Base-by-base conservation (phyloP, 495 filamentous ascomycete genomes). In the Hypoxylon cercidicola region DNA sequence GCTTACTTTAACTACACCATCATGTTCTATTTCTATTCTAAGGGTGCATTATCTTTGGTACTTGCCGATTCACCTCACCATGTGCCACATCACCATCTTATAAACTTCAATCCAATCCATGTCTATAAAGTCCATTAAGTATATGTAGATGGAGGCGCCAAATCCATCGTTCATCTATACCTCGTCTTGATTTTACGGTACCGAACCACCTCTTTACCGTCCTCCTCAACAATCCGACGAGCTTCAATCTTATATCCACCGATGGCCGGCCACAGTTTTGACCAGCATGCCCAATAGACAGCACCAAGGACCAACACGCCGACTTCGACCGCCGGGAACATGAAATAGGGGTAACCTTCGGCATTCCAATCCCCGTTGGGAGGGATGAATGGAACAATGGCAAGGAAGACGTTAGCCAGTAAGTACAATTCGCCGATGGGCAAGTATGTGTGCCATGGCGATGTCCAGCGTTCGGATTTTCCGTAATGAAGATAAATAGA, bases 231-330 rank as follows among this genome's bases (percentile, higher is more conserved):
- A 41, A 65, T 60, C 47, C 73, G 72, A 34, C 79, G 75, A 5
- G 70, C 72, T 11, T 78, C 75, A 19, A 84, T 71, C 50, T 68
- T 76, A 57, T 84, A 83, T 10, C 81, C 81, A 3, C 78, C 75
- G 40, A 81, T 55, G 18, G 68, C 72, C 15, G 81, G 82, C 73
- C 76, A 74, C 8, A 81, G 39, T 55, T 76, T 76, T 0, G 78
- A 78, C 81, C 81, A 84, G 12, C 80, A 53, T 7, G 74, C 58
- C 83, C 83, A 85, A 56, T 85, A 85, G 6, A 84, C 66, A 0
- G 47, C 80, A 3, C 83, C 83, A 15, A 78, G 72, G 8, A 78
- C 43, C 19, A 85, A 61, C 7, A 85, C 77, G 0, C 74, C 76
- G 7, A 80, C 75, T 11, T 82, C 83, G 12, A 85, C 81, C 1